Percentiles rank a stretch among this genome's conserved stretches.
These are phyloP conservation scores for Chalciporus pseudorubinellus DNA, from an alignment of 768 basidiomycete genomes.

Conservation along the genomic window DNA sequence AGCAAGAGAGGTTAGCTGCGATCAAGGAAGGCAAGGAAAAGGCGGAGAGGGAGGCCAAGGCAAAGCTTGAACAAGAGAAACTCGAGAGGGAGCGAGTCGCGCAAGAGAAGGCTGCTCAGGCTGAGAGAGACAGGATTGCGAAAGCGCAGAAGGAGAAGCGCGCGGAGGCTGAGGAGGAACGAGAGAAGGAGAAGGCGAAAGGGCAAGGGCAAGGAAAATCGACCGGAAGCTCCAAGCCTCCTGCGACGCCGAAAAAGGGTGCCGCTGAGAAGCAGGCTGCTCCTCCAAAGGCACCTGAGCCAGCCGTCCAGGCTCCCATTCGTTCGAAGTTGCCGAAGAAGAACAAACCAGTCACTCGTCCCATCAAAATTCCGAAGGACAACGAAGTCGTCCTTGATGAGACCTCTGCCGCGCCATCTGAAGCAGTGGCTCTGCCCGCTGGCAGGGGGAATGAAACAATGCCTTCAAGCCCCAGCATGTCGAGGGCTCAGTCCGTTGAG, in stretches of 20 bases:
- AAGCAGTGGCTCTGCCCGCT: conserved; percentile 41
- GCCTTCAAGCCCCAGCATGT: conserved; percentile 52
- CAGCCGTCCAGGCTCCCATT: conserved; percentile 63
- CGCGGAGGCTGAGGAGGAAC: conserved; percentile 26
- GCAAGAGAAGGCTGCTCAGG: conserved; percentile 33
- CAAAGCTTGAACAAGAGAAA: conserved; percentile 39
- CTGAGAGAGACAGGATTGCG: conserved; percentile 35
- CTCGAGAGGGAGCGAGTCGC: conserved; percentile 36
- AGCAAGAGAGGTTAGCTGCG: conserved; percentile 47
- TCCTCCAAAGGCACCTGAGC: conserved; percentile 30
- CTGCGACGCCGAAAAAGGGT: conserved; percentile 15
- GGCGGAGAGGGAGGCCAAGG: conserved; percentile 34
- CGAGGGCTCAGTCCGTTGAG: conserved; percentile 62
- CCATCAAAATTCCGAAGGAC: conserved; percentile 59
- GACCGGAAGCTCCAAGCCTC: conserved; percentile 25
- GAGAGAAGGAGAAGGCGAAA: conserved; percentile 29
- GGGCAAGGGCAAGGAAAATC: conserved; percentile 23
- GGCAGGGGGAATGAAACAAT: conserved; percentile 30
- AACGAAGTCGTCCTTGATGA: conserved; percentile 45
- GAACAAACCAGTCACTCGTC: conserved; percentile 62
- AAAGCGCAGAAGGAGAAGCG: conserved; percentile 34
- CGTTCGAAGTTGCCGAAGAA: conserved; percentile 85
- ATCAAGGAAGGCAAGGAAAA: conserved; percentile 40
- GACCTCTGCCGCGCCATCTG: conserved; percentile 44
- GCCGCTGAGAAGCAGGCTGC: conserved; percentile 18